Evolutionary conservation across 1,139 yeast genomes (phyloP).

Genomic region (Taiozyma onychis): DNA sequence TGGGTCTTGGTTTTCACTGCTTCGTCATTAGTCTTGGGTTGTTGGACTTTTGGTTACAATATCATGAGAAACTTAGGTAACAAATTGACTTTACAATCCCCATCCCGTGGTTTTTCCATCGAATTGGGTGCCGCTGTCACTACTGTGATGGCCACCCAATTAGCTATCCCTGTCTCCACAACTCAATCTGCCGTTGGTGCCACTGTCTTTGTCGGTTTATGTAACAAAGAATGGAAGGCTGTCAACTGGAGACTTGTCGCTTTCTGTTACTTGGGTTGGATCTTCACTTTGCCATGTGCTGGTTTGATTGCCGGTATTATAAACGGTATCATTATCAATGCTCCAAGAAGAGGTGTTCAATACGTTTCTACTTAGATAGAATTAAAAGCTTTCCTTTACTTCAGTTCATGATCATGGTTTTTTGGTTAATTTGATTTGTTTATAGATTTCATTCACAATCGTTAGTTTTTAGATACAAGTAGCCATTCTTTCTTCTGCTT

Average conservation of each 20-base stretch:
- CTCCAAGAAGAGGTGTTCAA: constrained; percentile 38
- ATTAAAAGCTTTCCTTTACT: background rate
- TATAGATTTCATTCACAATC: background rate
- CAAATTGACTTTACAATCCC: constrained; percentile 70
- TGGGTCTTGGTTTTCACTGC: constrained; percentile 74
- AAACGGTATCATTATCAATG: constrained; percentile 60
- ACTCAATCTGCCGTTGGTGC: constrained; percentile 83
- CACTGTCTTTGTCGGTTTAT: constrained; percentile 68
- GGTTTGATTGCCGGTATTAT: constrained; percentile 67
- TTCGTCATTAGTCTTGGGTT: constrained; percentile 60
- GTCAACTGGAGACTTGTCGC: constrained; percentile 77
- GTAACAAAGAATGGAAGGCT: constrained; percentile 57
- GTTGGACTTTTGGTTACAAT: constrained; percentile 70
- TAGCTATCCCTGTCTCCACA: constrained; percentile 67
- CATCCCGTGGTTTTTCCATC: constrained; percentile 74
- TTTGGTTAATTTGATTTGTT: background rate
- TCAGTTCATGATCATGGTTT: background rate
- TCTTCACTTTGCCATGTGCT: constrained; percentile 67
- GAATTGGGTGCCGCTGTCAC: constrained; percentile 80
- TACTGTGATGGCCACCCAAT: constrained; percentile 69
- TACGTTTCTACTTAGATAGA: background rate
- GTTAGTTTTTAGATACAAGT: background rate
- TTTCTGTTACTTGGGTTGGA: constrained; percentile 72
- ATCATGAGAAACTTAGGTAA: constrained; percentile 72
- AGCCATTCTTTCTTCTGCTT: no score